phyloP scores from a whole-genome alignment of 1,284 basidiomycete genomes.

The Cystobasidium sp. region DNA sequence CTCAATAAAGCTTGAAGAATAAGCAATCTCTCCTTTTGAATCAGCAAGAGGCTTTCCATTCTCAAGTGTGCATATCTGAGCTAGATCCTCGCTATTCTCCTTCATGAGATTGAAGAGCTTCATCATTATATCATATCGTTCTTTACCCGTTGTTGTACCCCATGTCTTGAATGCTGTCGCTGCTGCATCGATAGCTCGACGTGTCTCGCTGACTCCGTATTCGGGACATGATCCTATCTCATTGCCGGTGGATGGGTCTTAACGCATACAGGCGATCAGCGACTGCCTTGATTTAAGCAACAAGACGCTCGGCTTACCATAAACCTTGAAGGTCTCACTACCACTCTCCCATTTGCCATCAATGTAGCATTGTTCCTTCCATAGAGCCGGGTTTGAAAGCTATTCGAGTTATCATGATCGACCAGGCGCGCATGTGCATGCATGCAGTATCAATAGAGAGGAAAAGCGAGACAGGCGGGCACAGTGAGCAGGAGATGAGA shows the following conservation, averaged over 20 bases:
- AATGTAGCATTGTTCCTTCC: slow-evolving; percentile 76
- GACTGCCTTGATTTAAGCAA: neutral
- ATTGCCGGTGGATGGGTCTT: slow-evolving; percentile 83
- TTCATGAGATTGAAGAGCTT: slow-evolving; percentile 51
- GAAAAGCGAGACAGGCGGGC: neutral
- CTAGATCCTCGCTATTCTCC: slow-evolving; percentile 71
- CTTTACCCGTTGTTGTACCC: slow-evolving; percentile 79
- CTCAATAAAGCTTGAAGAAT: slow-evolving; percentile 47
- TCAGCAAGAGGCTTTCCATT: slow-evolving; percentile 88
- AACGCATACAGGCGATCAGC: neutral
- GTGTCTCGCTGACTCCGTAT: slow-evolving; percentile 79
- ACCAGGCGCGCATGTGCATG: neutral
- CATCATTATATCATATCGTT: slow-evolving; percentile 62
- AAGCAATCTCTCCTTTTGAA: slow-evolving; percentile 62
- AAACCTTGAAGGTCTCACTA: slow-evolving; percentile 72
- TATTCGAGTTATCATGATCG: neutral
- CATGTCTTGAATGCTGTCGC: slow-evolving; percentile 75
- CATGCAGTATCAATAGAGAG: neutral
- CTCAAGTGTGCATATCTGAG: slow-evolving; percentile 71
- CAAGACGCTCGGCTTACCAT: slow-evolving; percentile 63
- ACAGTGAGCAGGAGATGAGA: neutral
- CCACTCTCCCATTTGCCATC: slow-evolving; percentile 78
- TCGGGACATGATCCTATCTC: slow-evolving; percentile 81
- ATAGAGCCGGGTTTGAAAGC: slow-evolving; percentile 73
- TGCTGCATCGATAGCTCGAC: slow-evolving; percentile 77